These are phyloP conservation scores for Vanrija pseudolonga DNA, from an alignment of 1,284 basidiomycete genomes.

Conservation along the genomic window DNA sequence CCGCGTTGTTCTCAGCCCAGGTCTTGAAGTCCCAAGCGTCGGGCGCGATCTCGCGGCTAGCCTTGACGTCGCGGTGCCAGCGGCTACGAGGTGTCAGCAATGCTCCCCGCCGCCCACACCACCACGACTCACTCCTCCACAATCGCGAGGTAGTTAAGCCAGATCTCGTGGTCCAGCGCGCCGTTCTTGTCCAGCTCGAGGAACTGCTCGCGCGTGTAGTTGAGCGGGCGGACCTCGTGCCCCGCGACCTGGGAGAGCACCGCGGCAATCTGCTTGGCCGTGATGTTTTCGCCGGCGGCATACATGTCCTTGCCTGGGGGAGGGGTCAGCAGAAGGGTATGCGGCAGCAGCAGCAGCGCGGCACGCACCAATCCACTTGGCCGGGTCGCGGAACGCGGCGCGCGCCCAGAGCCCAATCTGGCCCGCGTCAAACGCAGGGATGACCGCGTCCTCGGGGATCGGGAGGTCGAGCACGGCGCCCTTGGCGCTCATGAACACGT, in stretches of 20 bases:
- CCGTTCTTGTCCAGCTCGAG: not conserved
- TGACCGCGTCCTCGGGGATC: conserved; percentile 25
- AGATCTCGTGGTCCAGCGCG: conserved; percentile 10
- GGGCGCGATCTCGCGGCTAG: too few relatives aligned
- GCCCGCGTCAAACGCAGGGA: conserved; percentile 24
- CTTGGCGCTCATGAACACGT: conserved; percentile 1
- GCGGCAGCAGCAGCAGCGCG: not conserved
- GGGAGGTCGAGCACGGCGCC: conserved; percentile 14
- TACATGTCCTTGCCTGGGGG: conserved; percentile 15
- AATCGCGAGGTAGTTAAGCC: conserved; percentile 20
- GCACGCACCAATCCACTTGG: conserved; percentile 33
- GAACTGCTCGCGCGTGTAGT: conserved; percentile 8
- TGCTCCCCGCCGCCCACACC: too few relatives aligned
- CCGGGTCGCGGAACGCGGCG: conserved; percentile 28
- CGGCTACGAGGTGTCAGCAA: too few relatives aligned
- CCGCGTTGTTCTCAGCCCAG: too few relatives aligned
- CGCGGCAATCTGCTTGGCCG: conserved; percentile 4
- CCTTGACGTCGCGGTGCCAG: too few relatives aligned
- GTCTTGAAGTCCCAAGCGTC: too few relatives aligned
- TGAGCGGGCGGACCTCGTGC: not conserved
- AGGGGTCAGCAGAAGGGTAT: not conserved
- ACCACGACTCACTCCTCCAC: too few relatives aligned
- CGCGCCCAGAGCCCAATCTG: conserved; percentile 34
- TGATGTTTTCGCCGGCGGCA: conserved; percentile 10
- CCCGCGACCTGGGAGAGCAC: conserved; percentile 7